These are phyloP conservation scores for Pogostemon cablin DNA, from an alignment of 257 asterid species.

Conservation along the genomic window DNA sequence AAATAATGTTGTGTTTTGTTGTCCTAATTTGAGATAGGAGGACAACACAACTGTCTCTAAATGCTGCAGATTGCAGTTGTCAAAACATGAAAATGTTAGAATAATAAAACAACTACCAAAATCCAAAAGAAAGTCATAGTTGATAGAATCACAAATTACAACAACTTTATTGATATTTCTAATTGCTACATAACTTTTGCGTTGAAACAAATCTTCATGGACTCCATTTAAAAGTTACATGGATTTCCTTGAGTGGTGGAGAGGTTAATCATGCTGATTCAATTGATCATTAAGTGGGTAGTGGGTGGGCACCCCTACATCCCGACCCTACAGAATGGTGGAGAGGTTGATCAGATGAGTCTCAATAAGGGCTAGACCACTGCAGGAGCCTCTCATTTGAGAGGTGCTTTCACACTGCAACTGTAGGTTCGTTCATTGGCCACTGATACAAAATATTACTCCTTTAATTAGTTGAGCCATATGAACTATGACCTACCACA, in stretches of 20 bases:
- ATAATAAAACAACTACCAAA: not conserved
- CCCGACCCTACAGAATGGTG: too few species aligned
- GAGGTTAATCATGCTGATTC: too few species aligned
- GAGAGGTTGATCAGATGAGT: too few species aligned
- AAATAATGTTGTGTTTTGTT: not conserved
- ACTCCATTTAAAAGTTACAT: not conserved
- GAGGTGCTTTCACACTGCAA: too few species aligned
- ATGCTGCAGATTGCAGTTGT: not conserved
- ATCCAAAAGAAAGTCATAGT: not conserved
- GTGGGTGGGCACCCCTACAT: too few species aligned
- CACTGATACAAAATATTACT: too few species aligned
- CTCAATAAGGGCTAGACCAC: too few species aligned
- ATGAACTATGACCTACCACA: too few species aligned
- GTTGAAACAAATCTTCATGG: not conserved
- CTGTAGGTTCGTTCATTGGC: too few species aligned
- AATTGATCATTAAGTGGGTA: too few species aligned
- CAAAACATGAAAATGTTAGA: not conserved
- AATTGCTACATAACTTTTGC: not conserved
- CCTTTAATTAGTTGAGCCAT: too few species aligned
- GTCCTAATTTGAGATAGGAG: not conserved
- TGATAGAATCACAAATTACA: constrained; percentile 5
- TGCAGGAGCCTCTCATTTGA: too few species aligned
- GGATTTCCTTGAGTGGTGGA: not conserved
- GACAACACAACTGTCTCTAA: rapidly evolving
- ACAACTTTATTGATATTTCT: not conserved